Percentiles rank a stretch among this genome's conserved stretches.
phyloP scores from a whole-genome alignment of 2,329 filamentous ascomycete species.

The Stachybotrys elegans region DNA sequence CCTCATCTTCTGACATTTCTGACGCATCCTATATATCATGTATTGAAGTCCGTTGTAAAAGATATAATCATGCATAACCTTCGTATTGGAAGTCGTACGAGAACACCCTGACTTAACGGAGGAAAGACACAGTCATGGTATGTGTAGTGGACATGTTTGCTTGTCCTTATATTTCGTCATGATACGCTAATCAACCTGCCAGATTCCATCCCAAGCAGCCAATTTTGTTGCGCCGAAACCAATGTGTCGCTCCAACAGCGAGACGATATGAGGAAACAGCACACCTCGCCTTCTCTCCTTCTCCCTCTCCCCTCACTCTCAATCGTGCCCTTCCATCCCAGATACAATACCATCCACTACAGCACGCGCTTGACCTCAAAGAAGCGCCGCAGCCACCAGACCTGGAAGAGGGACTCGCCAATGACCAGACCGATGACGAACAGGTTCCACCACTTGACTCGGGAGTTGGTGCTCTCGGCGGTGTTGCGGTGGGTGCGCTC shows the following conservation, averaged over 20 bases:
- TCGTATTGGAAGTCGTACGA: no score
- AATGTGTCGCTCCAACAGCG: no score
- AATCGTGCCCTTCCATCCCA: not conserved
- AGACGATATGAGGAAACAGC: no score
- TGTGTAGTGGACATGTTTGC: no score
- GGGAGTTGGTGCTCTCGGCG: constrained; percentile 92
- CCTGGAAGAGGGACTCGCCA: constrained; percentile 93
- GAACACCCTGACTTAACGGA: no score
- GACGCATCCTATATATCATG: no score
- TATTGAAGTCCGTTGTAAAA: no score
- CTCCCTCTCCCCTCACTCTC: not conserved
- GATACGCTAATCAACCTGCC: not conserved
- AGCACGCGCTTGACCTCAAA: constrained; percentile 78
- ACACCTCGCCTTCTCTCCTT: not conserved
- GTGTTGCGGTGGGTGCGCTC: constrained; percentile 98
- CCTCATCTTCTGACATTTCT: no score
- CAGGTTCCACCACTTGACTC: constrained; percentile 99
- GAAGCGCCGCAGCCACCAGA: constrained; percentile 99
- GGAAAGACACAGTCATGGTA: no score
- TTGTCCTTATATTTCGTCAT: no score
- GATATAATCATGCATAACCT: no score
- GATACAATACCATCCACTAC: constrained; percentile 28
- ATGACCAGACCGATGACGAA: constrained; percentile 88
- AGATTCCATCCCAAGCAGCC: not conserved
- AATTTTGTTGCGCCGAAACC: not conserved